phyloP scores from a whole-genome alignment of 164 flowering plant genomes.

The Stephania yunnanensis region DNA sequence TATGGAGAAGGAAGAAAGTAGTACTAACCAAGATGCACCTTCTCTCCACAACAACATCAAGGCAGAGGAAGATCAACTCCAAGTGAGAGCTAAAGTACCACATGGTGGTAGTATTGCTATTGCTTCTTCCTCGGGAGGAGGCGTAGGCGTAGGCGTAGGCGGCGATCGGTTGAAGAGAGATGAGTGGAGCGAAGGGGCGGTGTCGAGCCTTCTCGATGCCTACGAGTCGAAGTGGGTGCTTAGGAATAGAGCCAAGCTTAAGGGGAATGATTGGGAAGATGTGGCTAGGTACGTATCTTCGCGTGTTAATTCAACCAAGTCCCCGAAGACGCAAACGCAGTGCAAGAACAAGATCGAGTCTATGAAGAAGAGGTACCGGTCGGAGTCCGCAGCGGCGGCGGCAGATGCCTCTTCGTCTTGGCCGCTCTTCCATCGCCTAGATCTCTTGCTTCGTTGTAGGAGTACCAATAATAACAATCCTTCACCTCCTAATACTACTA shows the following conservation, averaged over 20 bases:
- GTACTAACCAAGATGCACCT: slow-evolving; percentile 21
- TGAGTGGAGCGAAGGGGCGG: slow-evolving; percentile 98
- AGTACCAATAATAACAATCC: slow-evolving; percentile 13
- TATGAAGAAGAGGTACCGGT: slow-evolving; percentile 87
- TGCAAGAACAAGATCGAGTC: slow-evolving; percentile 99
- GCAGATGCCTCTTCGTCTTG: slow-evolving; percentile 57
- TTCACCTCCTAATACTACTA: not conserved
- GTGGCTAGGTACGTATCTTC: slow-evolving; percentile 71
- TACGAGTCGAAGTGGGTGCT: slow-evolving; percentile 84
- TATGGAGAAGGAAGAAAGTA: slow-evolving; percentile 42
- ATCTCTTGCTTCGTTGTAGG: slow-evolving; percentile 60
- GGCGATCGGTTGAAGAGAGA: slow-evolving; percentile 67
- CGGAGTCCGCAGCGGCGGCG: slow-evolving; percentile 57
- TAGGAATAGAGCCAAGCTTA: slow-evolving; percentile 90
- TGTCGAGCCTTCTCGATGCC: slow-evolving; percentile 69
- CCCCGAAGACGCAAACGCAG: slow-evolving; percentile 87
- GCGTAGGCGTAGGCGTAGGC: slow-evolving; percentile 20
- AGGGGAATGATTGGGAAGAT: slow-evolving; percentile 96
- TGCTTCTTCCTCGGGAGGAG: slow-evolving; percentile 8
- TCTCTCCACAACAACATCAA: slow-evolving; percentile 18
- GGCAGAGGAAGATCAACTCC: slow-evolving; percentile 17
- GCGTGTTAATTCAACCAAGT: slow-evolving; percentile 40
- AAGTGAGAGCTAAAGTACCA: slow-evolving; percentile 16
- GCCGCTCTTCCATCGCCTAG: slow-evolving; percentile 74
- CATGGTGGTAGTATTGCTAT: not conserved